A percentile compares a stretch with the other conserved stretches of the same genome.
Evolutionary conservation across 768 basidiomycete genomes (phyloP).

Genomic region (Suillus discolor): DNA sequence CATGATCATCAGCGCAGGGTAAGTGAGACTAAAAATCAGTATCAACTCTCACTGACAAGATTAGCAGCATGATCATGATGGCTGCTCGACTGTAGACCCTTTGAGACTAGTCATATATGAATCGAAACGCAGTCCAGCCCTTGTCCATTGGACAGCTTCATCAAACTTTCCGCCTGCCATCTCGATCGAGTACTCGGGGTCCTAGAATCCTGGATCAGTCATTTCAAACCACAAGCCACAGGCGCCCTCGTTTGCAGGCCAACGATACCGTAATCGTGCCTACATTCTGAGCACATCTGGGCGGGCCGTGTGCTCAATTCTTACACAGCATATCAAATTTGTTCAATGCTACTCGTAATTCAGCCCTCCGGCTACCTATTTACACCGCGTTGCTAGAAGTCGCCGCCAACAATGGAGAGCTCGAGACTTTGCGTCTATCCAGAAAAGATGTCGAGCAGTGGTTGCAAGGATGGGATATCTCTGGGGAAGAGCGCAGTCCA

Average conservation of each 20-base stretch:
- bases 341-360: slow-evolving; percentile 72
- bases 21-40: no score
- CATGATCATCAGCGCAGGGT: neutral
- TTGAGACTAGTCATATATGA: neutral
- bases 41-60: no score
- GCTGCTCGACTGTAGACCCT: no score
- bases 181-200: neutral
- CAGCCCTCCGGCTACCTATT: slow-evolving; percentile 46
- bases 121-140: neutral
- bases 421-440: slow-evolving; percentile 62
- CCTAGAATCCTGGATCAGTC: neutral
- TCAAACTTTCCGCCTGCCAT: neutral
- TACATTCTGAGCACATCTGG: neutral
- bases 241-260: neutral
- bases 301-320: slow-evolving; percentile 5
- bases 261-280: no score
- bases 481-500: slow-evolving; percentile 58
- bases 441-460: slow-evolving; percentile 68
- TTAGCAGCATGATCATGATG: no score
- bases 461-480: slow-evolving; percentile 75
- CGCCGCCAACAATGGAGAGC: slow-evolving; percentile 60
- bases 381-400: slow-evolving; percentile 63
- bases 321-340: slow-evolving; percentile 70
- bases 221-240: neutral
- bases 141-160: neutral